These are phyloP conservation scores for Solanum pimpinellifolium DNA, from an alignment of 257 asterid genomes.

Conservation along the genomic window DNA sequence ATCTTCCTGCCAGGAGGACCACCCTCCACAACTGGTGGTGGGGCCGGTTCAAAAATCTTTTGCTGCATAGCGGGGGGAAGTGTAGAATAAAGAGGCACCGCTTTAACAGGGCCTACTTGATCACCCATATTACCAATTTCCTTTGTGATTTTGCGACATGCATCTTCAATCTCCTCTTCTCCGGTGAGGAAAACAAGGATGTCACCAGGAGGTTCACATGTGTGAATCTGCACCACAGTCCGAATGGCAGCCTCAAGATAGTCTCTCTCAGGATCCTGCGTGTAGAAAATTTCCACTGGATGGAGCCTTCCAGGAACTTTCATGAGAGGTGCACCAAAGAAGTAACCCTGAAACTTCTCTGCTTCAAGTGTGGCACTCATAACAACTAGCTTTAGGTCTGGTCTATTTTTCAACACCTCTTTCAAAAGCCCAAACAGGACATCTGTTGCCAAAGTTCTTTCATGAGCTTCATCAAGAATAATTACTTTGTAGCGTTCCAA, in stretches of 20 bases:
- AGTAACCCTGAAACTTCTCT: slow-evolving; percentile 90
- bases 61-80: slow-evolving; percentile 99
- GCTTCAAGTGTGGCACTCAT: slow-evolving; percentile 99
- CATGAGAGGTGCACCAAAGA: slow-evolving; percentile 83
- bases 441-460: slow-evolving; percentile 93
- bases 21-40: slow-evolving; percentile 79
- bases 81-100: slow-evolving; percentile 84
- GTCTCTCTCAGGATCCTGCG: slow-evolving; percentile 93
- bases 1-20: slow-evolving; percentile 96
- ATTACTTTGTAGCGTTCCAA: slow-evolving; percentile 91
- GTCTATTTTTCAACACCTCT: slow-evolving; percentile 77
- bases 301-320: slow-evolving; percentile 98
- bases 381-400: slow-evolving; percentile 80
- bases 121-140: slow-evolving; percentile 78
- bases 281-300: slow-evolving; percentile 87
- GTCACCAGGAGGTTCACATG: slow-evolving; percentile 82
- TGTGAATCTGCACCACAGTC: slow-evolving; percentile 88
- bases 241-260: slow-evolving; percentile 93
- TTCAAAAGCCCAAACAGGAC: slow-evolving; percentile 91
- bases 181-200: slow-evolving; percentile 95
- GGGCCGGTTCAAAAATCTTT: slow-evolving; percentile 92
- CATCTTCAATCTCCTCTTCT: slow-evolving; percentile 99
- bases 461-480: slow-evolving; percentile 97
- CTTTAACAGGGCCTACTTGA: slow-evolving; percentile 80
- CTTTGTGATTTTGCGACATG: slow-evolving; percentile 70